Conservation (phyloP, 176 grass and related monocot species). For the Calamus simplicifolius region DNA sequence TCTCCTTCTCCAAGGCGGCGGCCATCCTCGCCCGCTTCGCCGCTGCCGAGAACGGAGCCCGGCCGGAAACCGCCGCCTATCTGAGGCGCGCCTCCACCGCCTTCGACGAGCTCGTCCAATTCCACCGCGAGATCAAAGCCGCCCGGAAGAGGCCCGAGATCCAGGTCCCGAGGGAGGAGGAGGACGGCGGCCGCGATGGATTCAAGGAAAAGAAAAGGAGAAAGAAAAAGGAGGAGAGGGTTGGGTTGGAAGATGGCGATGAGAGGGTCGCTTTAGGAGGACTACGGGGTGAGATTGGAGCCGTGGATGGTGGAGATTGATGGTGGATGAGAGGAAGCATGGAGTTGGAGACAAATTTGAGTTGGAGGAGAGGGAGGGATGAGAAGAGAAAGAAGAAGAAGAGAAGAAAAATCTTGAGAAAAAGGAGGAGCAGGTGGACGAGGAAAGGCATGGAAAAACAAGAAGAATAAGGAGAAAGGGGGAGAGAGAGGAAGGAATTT, state of each 20-base stretch:
- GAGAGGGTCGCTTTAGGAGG: background rate
- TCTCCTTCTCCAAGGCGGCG: conserved; percentile 9
- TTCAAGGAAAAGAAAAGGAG: too few relatives aligned
- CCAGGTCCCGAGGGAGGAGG: too few relatives aligned
- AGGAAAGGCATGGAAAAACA: background rate
- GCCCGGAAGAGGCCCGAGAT: background rate
- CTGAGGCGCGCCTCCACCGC: conserved; percentile 8
- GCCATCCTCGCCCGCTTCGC: conserved; percentile 14
- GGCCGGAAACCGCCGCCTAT: background rate
- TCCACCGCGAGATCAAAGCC: conserved; percentile 9
- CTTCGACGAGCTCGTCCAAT: conserved; percentile 11
- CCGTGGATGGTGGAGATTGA: too few relatives aligned
- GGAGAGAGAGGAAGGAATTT: background rate
- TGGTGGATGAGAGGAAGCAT: too few relatives aligned
- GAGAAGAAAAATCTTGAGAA: too few relatives aligned
- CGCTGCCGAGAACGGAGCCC: background rate
- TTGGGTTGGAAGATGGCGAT: background rate
- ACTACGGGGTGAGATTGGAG: too few relatives aligned
- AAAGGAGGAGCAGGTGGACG: too few relatives aligned
- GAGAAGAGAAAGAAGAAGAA: too few relatives aligned
- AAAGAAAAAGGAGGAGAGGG: too few relatives aligned
- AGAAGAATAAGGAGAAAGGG: background rate
- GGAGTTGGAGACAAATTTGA: too few relatives aligned
- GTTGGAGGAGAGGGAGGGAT: too few relatives aligned
- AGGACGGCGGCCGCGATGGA: too few relatives aligned